phyloP scores from a whole-genome alignment of 1,139 yeast species.

The Eremothecium sinecaudum region DNA sequence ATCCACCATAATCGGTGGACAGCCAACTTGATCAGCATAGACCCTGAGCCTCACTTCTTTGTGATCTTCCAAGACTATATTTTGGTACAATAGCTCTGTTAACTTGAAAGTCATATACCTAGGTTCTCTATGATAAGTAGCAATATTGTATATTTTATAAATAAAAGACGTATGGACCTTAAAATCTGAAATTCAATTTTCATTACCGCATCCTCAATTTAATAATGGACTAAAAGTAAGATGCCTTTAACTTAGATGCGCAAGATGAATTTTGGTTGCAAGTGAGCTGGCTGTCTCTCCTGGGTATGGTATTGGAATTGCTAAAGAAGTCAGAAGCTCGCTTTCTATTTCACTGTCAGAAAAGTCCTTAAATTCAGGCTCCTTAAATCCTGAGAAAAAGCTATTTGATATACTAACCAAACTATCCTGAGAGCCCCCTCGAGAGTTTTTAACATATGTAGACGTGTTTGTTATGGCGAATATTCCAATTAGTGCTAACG shows the following conservation, averaged over 20 bases:
- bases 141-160: too few relatives aligned
- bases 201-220: too few relatives aligned
- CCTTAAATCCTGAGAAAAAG: neutral
- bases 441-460: neutral
- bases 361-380: slow-evolving; percentile 1
- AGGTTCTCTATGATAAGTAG: too few relatives aligned
- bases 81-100: neutral
- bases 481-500: slow-evolving; percentile 1
- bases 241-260: too few relatives aligned
- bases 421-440: too few relatives aligned
- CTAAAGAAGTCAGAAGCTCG: neutral
- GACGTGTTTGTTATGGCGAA: neutral
- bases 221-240: too few relatives aligned
- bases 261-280: neutral
- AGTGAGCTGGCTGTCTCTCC: neutral
- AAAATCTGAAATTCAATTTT: too few relatives aligned
- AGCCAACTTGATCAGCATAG: slow-evolving; percentile 17
- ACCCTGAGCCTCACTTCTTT: slow-evolving; percentile 16
- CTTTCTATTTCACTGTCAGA: slow-evolving; percentile 1
- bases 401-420: too few relatives aligned
- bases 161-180: too few relatives aligned
- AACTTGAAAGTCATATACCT: neutral
- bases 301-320: slow-evolving; percentile 1
- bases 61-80: neutral
- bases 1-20: slow-evolving; percentile 13